phyloP scores from a whole-genome alignment of 192 early-diverging fungal species.

The Allomyces macrogynus region DNA sequence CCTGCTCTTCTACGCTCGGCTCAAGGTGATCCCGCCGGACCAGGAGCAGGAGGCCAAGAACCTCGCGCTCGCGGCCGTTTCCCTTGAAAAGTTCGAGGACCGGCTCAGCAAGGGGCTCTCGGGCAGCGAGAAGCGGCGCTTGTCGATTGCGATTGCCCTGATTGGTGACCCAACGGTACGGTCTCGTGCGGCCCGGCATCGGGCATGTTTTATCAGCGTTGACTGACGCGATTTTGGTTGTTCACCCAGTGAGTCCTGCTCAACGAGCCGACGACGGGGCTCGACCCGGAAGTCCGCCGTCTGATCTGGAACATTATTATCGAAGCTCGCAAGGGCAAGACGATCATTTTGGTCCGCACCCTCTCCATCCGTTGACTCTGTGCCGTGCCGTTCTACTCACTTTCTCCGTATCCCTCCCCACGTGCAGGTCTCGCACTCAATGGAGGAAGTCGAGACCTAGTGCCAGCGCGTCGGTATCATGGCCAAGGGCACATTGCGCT shows the following conservation, averaged over 20 bases:
- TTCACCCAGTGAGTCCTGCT: slow-evolving; percentile 25
- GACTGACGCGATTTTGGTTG: no score
- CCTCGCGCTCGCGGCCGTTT: slow-evolving; percentile 22
- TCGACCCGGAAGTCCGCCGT: slow-evolving; percentile 51
- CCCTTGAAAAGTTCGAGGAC: slow-evolving; percentile 28
- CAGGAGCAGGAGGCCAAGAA: slow-evolving; percentile 25
- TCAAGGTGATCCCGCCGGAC: slow-evolving; percentile 34
- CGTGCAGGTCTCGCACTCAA: slow-evolving; percentile 20
- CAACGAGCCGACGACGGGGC: slow-evolving; percentile 62
- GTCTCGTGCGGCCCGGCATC: no score
- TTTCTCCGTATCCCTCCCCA: no score
- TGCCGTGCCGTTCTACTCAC: slow-evolving; percentile 1
- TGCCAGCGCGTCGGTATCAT: slow-evolving; percentile 58
- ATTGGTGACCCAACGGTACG: slow-evolving; percentile 38
- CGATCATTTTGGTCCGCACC: slow-evolving; percentile 19
- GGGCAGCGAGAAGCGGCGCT: slow-evolving; percentile 55
- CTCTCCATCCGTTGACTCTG: no score
- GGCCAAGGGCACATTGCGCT: slow-evolving; percentile 46
- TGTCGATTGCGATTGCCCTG: slow-evolving; percentile 52
- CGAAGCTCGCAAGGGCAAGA: slow-evolving; percentile 29
- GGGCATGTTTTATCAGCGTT: no score
- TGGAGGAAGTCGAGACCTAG: slow-evolving; percentile 59
- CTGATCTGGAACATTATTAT: slow-evolving; percentile 52
- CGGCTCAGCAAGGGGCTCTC: slow-evolving; percentile 36
- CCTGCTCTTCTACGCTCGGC: slow-evolving; percentile 44